phyloP scores from a whole-genome alignment of 75 land plant genomes.

The Cunninghamia lanceolata region DNA sequence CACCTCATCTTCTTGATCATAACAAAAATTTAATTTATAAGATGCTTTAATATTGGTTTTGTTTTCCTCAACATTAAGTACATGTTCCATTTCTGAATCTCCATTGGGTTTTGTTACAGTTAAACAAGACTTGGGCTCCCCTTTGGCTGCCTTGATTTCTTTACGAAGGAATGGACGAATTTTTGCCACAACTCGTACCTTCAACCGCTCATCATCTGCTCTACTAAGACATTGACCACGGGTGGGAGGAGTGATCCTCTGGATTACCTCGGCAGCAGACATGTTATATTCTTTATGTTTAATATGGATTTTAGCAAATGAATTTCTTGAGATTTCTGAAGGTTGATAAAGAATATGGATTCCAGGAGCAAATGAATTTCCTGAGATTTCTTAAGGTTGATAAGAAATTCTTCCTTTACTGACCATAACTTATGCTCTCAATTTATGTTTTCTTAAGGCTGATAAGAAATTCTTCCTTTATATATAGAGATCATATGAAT shows the following conservation, averaged over 20 bases:
- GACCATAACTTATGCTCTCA: no score
- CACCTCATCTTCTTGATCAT: constrained; percentile 48
- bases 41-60: constrained; percentile 57
- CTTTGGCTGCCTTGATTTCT: constrained; percentile 25
- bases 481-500: no score
- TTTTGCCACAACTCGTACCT: constrained; percentile 64
- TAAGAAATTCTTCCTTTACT: no score
- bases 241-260: neutral
- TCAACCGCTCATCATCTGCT: constrained; percentile 20
- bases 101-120: constrained; percentile 15
- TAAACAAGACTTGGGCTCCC: constrained; percentile 32
- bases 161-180: constrained; percentile 67
- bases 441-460: no score
- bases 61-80: constrained; percentile 51
- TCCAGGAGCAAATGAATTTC: no score
- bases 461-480: no score
- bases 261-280: neutral
- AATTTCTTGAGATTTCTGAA: no score
- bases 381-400: no score
- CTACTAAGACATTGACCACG: neutral
- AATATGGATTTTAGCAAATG: no score
- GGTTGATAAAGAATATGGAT: no score
- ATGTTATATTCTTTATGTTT: no score
- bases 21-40: constrained; percentile 75
- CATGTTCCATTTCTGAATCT: constrained; percentile 21